Conservation (phyloP, 345 rosid species). For the Clausena lansium region DNA sequence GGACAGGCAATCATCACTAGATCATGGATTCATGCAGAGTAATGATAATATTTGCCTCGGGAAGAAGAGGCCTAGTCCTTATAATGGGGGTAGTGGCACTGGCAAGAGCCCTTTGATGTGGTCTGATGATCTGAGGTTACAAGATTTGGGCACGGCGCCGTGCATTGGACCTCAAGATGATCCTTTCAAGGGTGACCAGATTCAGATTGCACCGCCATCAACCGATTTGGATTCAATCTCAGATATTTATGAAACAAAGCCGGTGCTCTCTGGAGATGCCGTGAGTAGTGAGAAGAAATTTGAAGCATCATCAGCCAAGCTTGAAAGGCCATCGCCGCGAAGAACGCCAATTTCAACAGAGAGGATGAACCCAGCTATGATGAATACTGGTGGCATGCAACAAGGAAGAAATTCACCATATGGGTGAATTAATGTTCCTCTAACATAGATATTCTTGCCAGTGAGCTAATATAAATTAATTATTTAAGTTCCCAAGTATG, state of each 20-base stretch:
- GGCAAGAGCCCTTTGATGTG: conserved; percentile 77
- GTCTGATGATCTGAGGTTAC: conserved; percentile 74
- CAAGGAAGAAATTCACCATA: conserved; percentile 64
- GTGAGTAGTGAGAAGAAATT: conserved; percentile 42
- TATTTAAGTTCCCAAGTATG: conserved; percentile 8
- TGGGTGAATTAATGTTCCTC: conserved; percentile 34
- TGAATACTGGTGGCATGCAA: conserved; percentile 40
- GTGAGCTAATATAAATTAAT: conserved; percentile 14
- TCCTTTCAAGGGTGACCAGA: conserved; percentile 36
- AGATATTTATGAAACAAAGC: conserved; percentile 71
- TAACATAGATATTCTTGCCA: background rate
- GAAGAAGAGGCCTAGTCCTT: conserved; percentile 68
- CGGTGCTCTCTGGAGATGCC: conserved; percentile 53
- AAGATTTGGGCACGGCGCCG: conserved; percentile 40
- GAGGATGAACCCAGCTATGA: conserved; percentile 50
- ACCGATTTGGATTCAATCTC: conserved; percentile 64
- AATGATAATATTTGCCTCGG: conserved; percentile 51
- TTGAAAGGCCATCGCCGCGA: conserved; percentile 69
- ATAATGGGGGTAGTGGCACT: conserved; percentile 47
- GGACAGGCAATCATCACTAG: conserved; percentile 51
- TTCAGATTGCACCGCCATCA: conserved; percentile 52
- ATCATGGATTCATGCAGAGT: conserved; percentile 41
- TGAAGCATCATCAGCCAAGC: conserved; percentile 39
- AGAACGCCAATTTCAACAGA: conserved; percentile 48
- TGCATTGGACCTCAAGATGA: conserved; percentile 43